Conservation (phyloP, 257 asterid species). For the Apocynum venetum region DNA sequence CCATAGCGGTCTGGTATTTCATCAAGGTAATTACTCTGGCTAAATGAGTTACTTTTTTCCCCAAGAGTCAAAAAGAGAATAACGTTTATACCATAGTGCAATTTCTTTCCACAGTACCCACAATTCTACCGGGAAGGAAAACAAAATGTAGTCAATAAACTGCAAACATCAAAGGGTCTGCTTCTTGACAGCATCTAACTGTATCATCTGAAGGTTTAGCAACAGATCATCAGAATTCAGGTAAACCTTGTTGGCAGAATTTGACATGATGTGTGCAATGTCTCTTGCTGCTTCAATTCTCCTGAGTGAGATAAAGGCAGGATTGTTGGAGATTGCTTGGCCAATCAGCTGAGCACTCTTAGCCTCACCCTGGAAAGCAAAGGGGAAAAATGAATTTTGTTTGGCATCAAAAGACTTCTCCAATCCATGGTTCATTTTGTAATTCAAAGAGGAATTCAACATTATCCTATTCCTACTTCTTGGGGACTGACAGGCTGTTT, state of each 20-base stretch:
- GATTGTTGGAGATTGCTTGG: constrained; percentile 80
- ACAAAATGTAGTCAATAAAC: not conserved
- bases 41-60: not conserved
- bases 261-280: constrained; percentile 57
- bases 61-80: not conserved
- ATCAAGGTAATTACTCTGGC: not conserved
- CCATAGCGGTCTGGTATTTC: not conserved
- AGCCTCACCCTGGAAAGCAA: constrained; percentile 78
- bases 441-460: not conserved
- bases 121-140: not conserved
- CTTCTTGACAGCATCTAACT: constrained; percentile 30
- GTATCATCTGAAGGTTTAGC: constrained; percentile 71
- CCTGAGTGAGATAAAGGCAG: constrained; percentile 85
- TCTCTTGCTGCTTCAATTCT: constrained; percentile 90
- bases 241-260: constrained; percentile 72
- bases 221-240: constrained; percentile 73
- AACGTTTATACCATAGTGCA: constrained; percentile 1
- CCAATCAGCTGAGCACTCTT: constrained; percentile 95
- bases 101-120: not conserved
- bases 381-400: not conserved
- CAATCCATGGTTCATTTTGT: not conserved
- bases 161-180: constrained; percentile 4
- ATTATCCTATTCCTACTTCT: not conserved
- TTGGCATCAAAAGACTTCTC: not conserved
- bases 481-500: not conserved